phyloP scores from a whole-genome alignment of 1,284 basidiomycete genomes.

The Trichosporon asahii region DNA sequence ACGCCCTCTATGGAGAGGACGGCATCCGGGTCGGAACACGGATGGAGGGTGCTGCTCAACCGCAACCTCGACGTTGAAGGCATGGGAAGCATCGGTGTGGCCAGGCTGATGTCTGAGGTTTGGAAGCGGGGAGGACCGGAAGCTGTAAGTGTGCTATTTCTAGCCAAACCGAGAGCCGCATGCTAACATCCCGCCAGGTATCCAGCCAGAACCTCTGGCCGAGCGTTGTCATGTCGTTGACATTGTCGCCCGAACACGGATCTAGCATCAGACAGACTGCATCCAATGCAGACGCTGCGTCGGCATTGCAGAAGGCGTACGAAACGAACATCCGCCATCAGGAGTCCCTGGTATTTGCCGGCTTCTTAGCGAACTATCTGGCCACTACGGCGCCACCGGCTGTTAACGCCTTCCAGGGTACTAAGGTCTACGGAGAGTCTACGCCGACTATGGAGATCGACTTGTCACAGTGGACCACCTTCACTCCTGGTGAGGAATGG shows the following conservation, averaged over 20 bases:
- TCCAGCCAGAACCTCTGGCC: conserved; percentile 41
- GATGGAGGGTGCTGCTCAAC: conserved; percentile 36
- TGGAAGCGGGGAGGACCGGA: conserved; percentile 47
- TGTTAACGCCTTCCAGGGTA: conserved; percentile 16
- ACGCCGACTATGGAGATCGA: conserved; percentile 44
- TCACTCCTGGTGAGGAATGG: conserved; percentile 43
- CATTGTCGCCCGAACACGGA: conserved; percentile 22
- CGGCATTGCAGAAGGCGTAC: conserved; percentile 42
- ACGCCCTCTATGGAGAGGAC: conserved; percentile 15
- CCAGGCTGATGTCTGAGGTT: conserved; percentile 39
- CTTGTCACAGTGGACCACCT: conserved; percentile 41
- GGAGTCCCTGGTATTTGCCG: conserved; percentile 43
- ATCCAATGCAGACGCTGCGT: conserved; percentile 33
- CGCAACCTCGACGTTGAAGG: conserved; percentile 45
- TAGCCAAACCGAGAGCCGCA: neutral
- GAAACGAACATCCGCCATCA: conserved; percentile 40
- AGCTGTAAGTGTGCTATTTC: conserved; percentile 29
- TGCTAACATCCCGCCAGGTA: conserved; percentile 27
- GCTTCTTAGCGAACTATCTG: conserved; percentile 35
- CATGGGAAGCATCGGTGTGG: conserved; percentile 38
- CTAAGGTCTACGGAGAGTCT: conserved; percentile 33
- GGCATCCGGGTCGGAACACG: conserved; percentile 7
- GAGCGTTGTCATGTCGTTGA: conserved; percentile 39
- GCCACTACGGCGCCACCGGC: conserved; percentile 10
- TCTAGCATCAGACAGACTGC: conserved; percentile 25